Base-by-base conservation (phyloP, 345 rosid genomes). In the Cardamine chenopodiifolia region DNA sequence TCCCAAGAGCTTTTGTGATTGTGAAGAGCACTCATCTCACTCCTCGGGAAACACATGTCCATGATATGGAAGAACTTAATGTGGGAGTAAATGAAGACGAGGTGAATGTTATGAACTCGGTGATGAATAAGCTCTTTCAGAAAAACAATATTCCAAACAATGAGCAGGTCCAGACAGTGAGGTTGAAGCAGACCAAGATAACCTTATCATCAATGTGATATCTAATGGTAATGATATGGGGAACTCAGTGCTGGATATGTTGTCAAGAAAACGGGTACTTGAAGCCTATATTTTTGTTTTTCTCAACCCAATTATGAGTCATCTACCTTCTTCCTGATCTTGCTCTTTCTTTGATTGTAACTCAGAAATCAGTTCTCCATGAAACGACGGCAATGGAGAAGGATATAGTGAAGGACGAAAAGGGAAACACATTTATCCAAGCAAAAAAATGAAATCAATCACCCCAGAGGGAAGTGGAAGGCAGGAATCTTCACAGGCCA, bases 1-100 rank as follows among this genome's bases (percentile, higher is more conserved):
- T 42, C 92, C 99, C 18, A 76, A 48, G 47, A 80, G 77, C 73
- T 89, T 95, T 75, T 92, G 99, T 68, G 98, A 90, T 72, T 92
- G 98, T 32, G 96, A 89, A 72, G 94, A 90, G 84, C 99, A 95
- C 70, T 82, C 83, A 53, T 66, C 62, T 72, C 31, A 44, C 79
- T 71, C 75, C 64, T 31, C 55, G 39, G 40, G 79, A 37, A 53
- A 79, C 77, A 48, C 81, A 69, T 55, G 62, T 25, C 57, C 79
- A 45, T 62, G 73, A 59, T 52, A 20, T 63, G 17, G 86, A 85
- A 57, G 71, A 79, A 6, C 77, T 79, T 15, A 60, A 72, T 59
- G 82, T 53, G 54, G 87, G 79, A 28, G 48, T 86, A 28, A 78
- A 85, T 66, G 84, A 84, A 62, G 80, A 86, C 72, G 97, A 95